These are phyloP conservation scores for Mortierella sp. DNA, from an alignment of 371 early-diverging fungal species.

Conservation along the genomic window DNA sequence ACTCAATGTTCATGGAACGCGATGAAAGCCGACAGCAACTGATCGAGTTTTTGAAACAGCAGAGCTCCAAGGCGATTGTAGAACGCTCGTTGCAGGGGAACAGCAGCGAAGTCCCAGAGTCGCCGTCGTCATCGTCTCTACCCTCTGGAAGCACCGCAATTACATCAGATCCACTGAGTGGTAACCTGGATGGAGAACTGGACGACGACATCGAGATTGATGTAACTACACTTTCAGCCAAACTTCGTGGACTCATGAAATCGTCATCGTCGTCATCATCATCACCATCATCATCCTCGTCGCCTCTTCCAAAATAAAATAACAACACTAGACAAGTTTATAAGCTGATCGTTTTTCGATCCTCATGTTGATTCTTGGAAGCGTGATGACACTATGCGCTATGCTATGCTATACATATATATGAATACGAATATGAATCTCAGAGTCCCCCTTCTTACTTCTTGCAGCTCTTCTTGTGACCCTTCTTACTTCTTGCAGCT, in stretches of 20 bases:
- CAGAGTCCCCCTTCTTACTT: constrained; percentile 24
- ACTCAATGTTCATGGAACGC: constrained; percentile 32
- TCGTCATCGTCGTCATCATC: constrained; percentile 4
- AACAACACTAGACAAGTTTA: too few relatives aligned
- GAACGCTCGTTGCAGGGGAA: constrained; percentile 9
- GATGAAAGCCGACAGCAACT: constrained; percentile 17
- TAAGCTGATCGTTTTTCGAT: too few relatives aligned
- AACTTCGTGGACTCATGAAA: constrained; percentile 30
- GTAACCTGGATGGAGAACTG: constrained; percentile 14
- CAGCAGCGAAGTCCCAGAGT: background rate
- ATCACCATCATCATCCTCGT: background rate
- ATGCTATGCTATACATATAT: too few relatives aligned
- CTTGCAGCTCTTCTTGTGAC: constrained; percentile 66
- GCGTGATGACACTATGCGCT: too few relatives aligned
- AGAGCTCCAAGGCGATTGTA: constrained; percentile 26
- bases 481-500: constrained; percentile 60
- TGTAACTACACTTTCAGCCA: constrained; percentile 44
- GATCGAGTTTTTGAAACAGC: constrained; percentile 20
- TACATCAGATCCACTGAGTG: constrained; percentile 1
- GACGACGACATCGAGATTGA: constrained; percentile 54
- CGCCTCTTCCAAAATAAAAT: constrained; percentile 5
- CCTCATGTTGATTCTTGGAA: too few relatives aligned
- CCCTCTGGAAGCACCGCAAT: background rate
- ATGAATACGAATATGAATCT: too few relatives aligned
- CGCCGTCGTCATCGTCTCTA: background rate